phyloP scores from a whole-genome alignment of 2,329 filamentous ascomycete species.

The Arthrobotrys megalospora region DNA sequence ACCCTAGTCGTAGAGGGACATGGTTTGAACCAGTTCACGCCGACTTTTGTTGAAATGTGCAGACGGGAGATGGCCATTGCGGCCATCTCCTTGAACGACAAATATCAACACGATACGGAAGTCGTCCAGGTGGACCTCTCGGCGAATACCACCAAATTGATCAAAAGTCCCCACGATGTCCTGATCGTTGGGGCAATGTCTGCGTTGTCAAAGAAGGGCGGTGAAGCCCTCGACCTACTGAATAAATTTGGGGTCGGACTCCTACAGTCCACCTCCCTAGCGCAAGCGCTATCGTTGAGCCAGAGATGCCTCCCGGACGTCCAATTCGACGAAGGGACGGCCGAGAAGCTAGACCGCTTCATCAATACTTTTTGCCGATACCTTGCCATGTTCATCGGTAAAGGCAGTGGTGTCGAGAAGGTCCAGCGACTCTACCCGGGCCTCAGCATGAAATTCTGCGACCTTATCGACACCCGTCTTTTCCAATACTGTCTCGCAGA shows the following conservation, averaged over 20 bases:
- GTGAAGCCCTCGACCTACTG: not conserved
- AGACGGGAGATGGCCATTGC: constrained; percentile 8
- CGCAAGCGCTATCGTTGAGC: constrained; percentile 12
- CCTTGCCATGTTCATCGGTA: constrained; percentile 24
- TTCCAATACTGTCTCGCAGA: constrained; percentile 50
- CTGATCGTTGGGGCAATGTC: constrained; percentile 17
- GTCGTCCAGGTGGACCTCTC: not conserved
- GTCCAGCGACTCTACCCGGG: constrained; percentile 13
- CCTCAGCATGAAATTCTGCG: constrained; percentile 19
- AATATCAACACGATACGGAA: not conserved
- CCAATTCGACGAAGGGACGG: constrained; percentile 2
- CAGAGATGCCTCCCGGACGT: constrained; percentile 34
- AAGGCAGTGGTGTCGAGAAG: not conserved
- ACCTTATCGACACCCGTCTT: constrained; percentile 44
- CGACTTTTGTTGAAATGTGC: constrained; percentile 23
- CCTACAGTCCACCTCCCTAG: constrained; percentile 18
- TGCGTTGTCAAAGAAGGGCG: constrained; percentile 1
- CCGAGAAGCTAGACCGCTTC: constrained; percentile 1
- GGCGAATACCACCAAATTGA: not conserved
- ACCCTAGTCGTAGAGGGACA: constrained; percentile 67
- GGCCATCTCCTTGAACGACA: not conserved
- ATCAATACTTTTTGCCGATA: constrained; percentile 26
- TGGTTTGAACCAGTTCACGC: constrained; percentile 32
- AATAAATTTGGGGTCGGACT: constrained; percentile 26
- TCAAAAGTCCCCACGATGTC: constrained; percentile 34